Conservation (phyloP, 306 rosid genomes). For the Betula pendula region DNA sequence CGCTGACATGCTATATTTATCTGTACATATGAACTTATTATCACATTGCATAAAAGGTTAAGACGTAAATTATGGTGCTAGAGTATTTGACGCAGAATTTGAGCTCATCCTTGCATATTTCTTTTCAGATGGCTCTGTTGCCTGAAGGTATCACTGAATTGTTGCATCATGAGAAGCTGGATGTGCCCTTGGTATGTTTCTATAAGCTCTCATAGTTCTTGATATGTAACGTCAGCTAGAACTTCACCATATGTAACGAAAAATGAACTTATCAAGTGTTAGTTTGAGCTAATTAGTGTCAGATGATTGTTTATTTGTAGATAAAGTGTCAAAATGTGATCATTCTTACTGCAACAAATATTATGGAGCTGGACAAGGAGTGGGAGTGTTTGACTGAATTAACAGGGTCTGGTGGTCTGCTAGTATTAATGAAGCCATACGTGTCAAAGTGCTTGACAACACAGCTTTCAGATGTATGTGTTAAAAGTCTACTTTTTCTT, state of each 20-base stretch:
- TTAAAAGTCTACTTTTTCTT: neutral
- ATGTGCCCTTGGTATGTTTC: conserved; percentile 78
- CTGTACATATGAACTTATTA: neutral
- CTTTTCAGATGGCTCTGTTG: conserved; percentile 90
- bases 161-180: conserved; percentile 76
- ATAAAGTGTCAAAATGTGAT: conserved; percentile 85
- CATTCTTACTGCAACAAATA: conserved; percentile 66
- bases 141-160: conserved; percentile 96
- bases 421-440: conserved; percentile 62
- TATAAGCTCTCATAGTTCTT: conserved; percentile 25
- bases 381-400: conserved; percentile 89
- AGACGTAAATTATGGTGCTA: neutral
- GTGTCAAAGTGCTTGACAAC: conserved; percentile 56
- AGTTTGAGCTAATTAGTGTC: neutral
- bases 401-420: conserved; percentile 50
- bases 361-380: conserved; percentile 65
- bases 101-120: conserved; percentile 30
- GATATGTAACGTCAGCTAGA: conserved; percentile 12
- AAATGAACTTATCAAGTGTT: neutral
- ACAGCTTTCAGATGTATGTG: conserved; percentile 65
- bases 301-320: conserved; percentile 46
- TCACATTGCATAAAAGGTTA: neutral
- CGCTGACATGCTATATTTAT: neutral
- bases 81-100: conserved; percentile 21
- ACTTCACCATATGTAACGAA: conserved; percentile 6